Conservation (phyloP, 208 protist species). For the Acanthamoeba divionensis region DNA sequence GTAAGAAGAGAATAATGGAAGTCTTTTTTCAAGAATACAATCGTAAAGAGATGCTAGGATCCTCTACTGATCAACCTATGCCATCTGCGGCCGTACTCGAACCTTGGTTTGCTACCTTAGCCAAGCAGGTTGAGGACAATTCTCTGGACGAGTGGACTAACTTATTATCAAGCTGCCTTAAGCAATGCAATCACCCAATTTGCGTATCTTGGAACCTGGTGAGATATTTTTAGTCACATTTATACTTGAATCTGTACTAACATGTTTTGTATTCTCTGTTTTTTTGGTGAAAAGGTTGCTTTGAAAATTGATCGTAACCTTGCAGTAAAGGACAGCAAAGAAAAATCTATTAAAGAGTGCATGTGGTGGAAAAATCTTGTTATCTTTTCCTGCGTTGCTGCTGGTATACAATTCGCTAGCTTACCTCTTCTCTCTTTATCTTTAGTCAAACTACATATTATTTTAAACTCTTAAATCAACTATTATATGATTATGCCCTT, state of each 20-base stretch:
- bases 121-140: neutral
- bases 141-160: neutral
- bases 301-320: constrained; percentile 26
- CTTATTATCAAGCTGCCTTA: neutral
- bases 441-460: no score
- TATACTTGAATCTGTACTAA: neutral
- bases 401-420: neutral
- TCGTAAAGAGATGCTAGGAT: neutral
- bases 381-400: constrained; percentile 12
- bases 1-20: constrained; percentile 34
- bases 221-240: neutral
- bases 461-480: no score
- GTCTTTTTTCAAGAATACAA: constrained; percentile 44
- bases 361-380: constrained; percentile 49
- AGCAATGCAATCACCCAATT: constrained; percentile 20
- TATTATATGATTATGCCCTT: no score
- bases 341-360: constrained; percentile 29
- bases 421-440: neutral
- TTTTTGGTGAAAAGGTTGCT: neutral
- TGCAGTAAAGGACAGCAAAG: neutral
- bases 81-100: neutral
- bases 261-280: neutral
- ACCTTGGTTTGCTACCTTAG: neutral
- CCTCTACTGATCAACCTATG: neutral
- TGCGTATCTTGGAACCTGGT: constrained; percentile 44